These are phyloP conservation scores for Aspergillus sp. DNA, from an alignment of 2,329 filamentous ascomycete genomes.

Conservation along the genomic window DNA sequence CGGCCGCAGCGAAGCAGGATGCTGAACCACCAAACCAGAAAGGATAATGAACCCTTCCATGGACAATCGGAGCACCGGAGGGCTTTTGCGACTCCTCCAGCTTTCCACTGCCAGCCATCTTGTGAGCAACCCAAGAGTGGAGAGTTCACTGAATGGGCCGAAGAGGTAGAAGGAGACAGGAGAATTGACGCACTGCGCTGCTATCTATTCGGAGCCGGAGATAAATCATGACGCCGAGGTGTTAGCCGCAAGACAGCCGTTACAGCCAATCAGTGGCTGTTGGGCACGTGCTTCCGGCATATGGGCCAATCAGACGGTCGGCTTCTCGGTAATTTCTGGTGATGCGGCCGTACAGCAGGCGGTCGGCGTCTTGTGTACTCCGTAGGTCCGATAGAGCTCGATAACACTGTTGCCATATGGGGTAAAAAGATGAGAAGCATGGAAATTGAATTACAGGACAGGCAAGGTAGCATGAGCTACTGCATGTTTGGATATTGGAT, in stretches of 20 bases:
- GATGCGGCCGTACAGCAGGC: conserved; percentile 3
- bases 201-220: conserved; percentile 11
- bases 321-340: conserved; percentile 16
- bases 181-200: background rate
- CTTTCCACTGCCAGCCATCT: conserved; percentile 29
- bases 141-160: background rate
- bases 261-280: too few relatives aligned
- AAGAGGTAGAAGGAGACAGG: background rate
- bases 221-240: conserved; percentile 29
- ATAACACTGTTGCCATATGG: background rate
- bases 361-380: background rate
- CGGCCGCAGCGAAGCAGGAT: conserved; percentile 79
- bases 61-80: conserved; percentile 14
- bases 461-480: background rate
- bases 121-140: conserved; percentile 14
- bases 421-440: background rate
- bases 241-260: too few relatives aligned
- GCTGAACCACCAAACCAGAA: conserved; percentile 98
- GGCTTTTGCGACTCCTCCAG: conserved; percentile 20
- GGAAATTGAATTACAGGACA: too few relatives aligned
- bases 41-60: conserved; percentile 52
- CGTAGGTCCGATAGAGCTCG: too few relatives aligned
- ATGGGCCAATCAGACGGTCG: conserved; percentile 24
- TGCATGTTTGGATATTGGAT: background rate
- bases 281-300: too few relatives aligned